A percentile compares a stretch with the other conserved stretches of the same genome.
phyloP scores from a whole-genome alignment of 2,329 filamentous ascomycete genomes.

The Fusarium decemcellulare region DNA sequence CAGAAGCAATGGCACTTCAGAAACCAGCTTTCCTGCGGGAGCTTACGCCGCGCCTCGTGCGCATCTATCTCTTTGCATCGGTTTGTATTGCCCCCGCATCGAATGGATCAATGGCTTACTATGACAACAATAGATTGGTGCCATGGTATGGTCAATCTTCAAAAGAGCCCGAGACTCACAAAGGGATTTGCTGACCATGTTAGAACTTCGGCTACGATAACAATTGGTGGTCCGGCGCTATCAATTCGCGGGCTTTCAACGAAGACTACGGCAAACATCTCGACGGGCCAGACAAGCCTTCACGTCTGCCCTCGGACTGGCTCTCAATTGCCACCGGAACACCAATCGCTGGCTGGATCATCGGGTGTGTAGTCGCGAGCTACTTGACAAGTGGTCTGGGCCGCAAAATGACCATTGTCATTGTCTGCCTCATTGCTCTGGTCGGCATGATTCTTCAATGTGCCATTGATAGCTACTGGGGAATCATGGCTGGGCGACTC shows the following conservation, averaged over 20 bases:
- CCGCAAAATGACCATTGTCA: too few relatives aligned
- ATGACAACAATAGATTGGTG: too few relatives aligned
- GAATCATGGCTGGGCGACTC: too few relatives aligned
- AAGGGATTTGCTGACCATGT: not conserved
- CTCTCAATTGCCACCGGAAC: conserved; percentile 19
- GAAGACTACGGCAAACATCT: conserved; percentile 13
- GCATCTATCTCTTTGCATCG: conserved; percentile 10
- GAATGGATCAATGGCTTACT: too few relatives aligned
- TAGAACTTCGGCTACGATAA: conserved; percentile 30
- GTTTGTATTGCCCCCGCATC: not conserved
- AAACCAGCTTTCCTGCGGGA: conserved; percentile 8
- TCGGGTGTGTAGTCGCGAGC: too few relatives aligned
- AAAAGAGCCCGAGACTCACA: too few relatives aligned
- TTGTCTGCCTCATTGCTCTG: too few relatives aligned
- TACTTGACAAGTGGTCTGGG: too few relatives aligned
- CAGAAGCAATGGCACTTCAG: not conserved
- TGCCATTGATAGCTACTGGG: too few relatives aligned
- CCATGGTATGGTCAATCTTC: not conserved
- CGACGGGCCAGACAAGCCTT: not conserved
- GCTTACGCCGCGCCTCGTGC: conserved; percentile 4
- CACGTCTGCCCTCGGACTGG: conserved; percentile 15
- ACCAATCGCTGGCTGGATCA: conserved; percentile 6
- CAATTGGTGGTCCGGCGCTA: conserved; percentile 26
- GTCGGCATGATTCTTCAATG: too few relatives aligned
- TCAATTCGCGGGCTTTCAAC: conserved; percentile 15